Conservation (phyloP, 257 asterid genomes). For the Ajuga chamaepitys region DNA sequence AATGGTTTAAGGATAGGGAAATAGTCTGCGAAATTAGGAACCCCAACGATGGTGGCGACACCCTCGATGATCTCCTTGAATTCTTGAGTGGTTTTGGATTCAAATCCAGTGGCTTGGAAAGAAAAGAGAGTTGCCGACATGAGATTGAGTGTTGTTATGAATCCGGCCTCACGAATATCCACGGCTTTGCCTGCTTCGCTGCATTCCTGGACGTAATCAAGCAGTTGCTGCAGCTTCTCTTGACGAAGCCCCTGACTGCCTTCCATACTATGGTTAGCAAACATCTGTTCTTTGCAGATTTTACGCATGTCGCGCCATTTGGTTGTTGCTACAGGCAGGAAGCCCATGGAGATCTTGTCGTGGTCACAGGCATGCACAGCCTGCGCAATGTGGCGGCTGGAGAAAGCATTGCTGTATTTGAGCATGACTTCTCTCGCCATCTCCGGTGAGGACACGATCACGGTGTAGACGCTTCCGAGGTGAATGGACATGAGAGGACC, state of each 20-base stretch:
- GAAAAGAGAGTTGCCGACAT: constrained; percentile 36
- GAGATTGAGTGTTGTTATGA: constrained; percentile 29
- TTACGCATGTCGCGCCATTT: constrained; percentile 30
- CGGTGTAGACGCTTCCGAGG: constrained; percentile 10
- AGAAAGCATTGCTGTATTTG: constrained; percentile 11
- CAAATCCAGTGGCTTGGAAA: constrained; percentile 10
- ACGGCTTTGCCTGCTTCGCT: constrained; percentile 7
- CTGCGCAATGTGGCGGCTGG: neutral
- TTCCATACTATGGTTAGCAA: constrained; percentile 21
- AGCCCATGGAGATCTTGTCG: constrained; percentile 6
- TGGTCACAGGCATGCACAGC: neutral
- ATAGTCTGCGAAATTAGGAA: constrained; percentile 30
- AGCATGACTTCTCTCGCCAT: constrained; percentile 20
- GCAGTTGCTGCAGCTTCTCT: constrained; percentile 17
- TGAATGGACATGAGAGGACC: constrained; percentile 25
- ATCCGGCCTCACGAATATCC: constrained; percentile 28
- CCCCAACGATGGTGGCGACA: constrained; percentile 14
- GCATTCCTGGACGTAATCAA: constrained; percentile 9
- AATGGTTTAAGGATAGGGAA: constrained; percentile 23
- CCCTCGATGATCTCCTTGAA: constrained; percentile 27
- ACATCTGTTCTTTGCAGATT: constrained; percentile 27
- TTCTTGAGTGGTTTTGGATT: constrained; percentile 17
- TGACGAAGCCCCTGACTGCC: constrained; percentile 17
- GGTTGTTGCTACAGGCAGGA: constrained; percentile 10
- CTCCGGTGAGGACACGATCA: constrained; percentile 27